phyloP scores from a whole-genome alignment of 1,284 basidiomycete genomes.

The Thelephora terrestris region DNA sequence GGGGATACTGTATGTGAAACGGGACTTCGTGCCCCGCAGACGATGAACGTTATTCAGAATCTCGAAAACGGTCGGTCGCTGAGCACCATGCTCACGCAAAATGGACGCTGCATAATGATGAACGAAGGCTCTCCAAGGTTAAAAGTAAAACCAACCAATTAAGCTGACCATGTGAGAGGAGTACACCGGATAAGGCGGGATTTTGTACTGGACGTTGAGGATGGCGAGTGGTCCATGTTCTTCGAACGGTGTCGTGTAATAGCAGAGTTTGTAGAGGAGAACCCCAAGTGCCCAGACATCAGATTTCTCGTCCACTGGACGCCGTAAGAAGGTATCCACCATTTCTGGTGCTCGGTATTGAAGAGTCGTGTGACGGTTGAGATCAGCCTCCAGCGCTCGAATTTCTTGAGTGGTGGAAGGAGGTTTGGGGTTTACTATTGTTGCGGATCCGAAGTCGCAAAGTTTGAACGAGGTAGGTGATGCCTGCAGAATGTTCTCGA shows the following conservation, averaged over 20 bases:
- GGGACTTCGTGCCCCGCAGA: constrained; percentile 76
- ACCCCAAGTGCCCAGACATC: constrained; percentile 77
- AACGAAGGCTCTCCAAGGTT: constrained; percentile 4
- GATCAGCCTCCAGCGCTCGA: constrained; percentile 79
- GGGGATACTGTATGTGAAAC: constrained; percentile 56
- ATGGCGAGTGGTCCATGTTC: constrained; percentile 96
- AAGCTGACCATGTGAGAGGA: constrained; percentile 79
- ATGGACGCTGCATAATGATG: constrained; percentile 52
- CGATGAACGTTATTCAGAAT: constrained; percentile 67
- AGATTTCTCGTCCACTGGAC: constrained; percentile 85
- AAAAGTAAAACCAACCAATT: constrained; percentile 56
- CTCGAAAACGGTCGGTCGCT: constrained; percentile 78
- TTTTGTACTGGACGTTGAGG: constrained; percentile 92
- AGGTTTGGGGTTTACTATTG: constrained; percentile 56
- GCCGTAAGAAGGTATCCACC: constrained; percentile 83
- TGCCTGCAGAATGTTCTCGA: constrained; percentile 93
- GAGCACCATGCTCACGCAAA: constrained; percentile 78
- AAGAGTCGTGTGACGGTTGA: constrained; percentile 91
- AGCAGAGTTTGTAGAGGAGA: constrained; percentile 80
- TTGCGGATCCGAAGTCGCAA: constrained; percentile 96
- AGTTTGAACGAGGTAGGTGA: constrained; percentile 80
- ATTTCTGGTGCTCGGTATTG: constrained; percentile 98
- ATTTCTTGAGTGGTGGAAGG: constrained; percentile 76
- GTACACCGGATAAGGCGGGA: constrained; percentile 89
- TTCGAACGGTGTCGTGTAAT: constrained; percentile 98